phyloP scores from a whole-genome alignment of 2,329 filamentous ascomycete species.

The Ophiocordyceps camponoti-floridani region DNA sequence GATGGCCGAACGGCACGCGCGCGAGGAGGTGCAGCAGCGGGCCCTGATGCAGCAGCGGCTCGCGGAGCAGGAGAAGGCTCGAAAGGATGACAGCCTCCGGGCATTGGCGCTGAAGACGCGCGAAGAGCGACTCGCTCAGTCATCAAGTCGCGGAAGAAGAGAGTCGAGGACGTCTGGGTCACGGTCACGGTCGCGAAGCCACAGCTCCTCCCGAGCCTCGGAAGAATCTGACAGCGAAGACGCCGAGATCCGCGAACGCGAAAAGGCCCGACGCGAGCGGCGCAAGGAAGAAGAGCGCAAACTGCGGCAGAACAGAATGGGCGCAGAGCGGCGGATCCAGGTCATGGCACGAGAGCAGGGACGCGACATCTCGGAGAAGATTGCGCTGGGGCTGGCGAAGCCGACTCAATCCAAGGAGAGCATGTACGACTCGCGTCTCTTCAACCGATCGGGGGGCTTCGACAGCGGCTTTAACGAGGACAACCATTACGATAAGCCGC shows the following conservation, averaged over 20 bases:
- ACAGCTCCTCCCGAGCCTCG: constrained; percentile 26
- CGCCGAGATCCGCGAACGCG: constrained; percentile 55
- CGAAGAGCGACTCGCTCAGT: constrained; percentile 46
- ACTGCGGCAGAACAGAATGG: constrained; percentile 87
- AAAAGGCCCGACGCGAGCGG: constrained; percentile 59
- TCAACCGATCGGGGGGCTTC: constrained; percentile 87
- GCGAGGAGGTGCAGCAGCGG: constrained; percentile 87
- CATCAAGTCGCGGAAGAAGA: constrained; percentile 25
- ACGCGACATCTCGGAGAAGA: constrained; percentile 92
- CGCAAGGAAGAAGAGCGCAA: constrained; percentile 75
- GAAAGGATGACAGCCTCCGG: constrained; percentile 85
- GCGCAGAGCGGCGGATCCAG: constrained; percentile 76
- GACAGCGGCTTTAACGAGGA: constrained; percentile 92
- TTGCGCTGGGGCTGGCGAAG: constrained; percentile 85
- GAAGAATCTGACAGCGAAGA: constrained; percentile 37
- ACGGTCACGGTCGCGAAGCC: constrained; percentile 24
- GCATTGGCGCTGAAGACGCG: constrained; percentile 79
- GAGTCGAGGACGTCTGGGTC: constrained; percentile 10
- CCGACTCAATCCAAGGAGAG: constrained; percentile 80
- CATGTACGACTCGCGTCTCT: constrained; percentile 93
- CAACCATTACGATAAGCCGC: constrained; percentile 88
- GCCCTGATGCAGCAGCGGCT: constrained; percentile 89
- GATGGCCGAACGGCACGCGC: constrained; percentile 83
- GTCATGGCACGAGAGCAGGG: constrained; percentile 91
- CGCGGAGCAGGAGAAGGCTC: constrained; percentile 87